Base-by-base conservation (phyloP, 495 filamentous ascomycete genomes). In the Apodospora peruviana region DNA sequence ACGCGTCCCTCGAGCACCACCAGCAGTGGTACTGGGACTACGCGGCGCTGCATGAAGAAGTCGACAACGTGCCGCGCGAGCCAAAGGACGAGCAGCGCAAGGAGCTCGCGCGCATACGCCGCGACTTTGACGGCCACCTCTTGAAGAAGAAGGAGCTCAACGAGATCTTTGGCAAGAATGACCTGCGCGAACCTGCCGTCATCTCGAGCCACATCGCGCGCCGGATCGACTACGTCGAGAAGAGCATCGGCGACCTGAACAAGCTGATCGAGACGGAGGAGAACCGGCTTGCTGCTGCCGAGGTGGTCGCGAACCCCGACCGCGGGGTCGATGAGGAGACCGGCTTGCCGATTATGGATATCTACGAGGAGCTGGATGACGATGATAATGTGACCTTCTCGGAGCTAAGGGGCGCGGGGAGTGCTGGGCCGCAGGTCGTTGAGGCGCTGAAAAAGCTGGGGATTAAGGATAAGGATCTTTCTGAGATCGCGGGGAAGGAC, bases 1-100 rank as follows among this genome's bases (percentile, higher is more conserved):
- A 78, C 18, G 77, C 86, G 55, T 84, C 90, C 2, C 77, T 97
- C 17, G 80, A 78, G 37, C 82, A 91, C 67, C 97, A 91, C 93
- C 84, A 88, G 58, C 83, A 79, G 44, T 93, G 84, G 81, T 91
- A 95, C 57, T 76, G 85, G 14, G 94, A 96, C 55, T 98, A 97
- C 64, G 88, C 95, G 53, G 82, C 80, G 11, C 72, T 97, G 48
- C 90, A 84, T 57, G 87, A 93, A 47, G 87, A 90, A 55, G 77
- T 98, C 60, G 88, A 25, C 58, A 72, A 49, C 16, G 36, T 61
- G 23, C 54, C 54, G 36, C 42, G 18, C n/a, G 65, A 75, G 5
- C 64, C 78, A 22, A 66, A 78, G 5, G 27, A 32, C 27, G 27
- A 7, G 27, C 76, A 84, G 34, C 72, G 84, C 29, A 65, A 82